These are phyloP conservation scores for Calycina herbarum DNA, from an alignment of 2,329 filamentous ascomycete species.

Conservation along the genomic window DNA sequence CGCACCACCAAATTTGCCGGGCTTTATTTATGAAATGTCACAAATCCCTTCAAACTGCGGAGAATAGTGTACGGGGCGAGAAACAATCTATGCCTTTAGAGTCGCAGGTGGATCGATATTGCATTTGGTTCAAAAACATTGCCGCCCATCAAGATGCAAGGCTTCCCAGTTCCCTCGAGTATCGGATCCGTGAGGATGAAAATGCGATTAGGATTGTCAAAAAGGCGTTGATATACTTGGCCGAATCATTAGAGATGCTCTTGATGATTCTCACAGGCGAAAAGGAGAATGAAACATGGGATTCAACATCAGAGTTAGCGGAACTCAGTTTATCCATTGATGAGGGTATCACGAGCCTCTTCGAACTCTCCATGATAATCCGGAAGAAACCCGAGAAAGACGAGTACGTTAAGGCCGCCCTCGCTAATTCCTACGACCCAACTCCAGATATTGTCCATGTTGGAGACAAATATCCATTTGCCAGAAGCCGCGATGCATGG, in stretches of 20 bases:
- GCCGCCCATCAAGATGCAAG: slow-evolving; percentile 10
- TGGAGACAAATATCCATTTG: slow-evolving; percentile 13
- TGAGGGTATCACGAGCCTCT: slow-evolving; percentile 12
- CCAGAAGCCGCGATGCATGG: slow-evolving; percentile 5
- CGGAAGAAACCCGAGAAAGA: slow-evolving; percentile 10
- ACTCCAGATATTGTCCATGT: slow-evolving; percentile 14
- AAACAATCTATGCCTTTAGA: background rate
- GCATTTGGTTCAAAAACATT: slow-evolving; percentile 15
- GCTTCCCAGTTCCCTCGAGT: slow-evolving; percentile 14
- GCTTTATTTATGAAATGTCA: background rate
- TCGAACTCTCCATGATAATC: slow-evolving; percentile 16
- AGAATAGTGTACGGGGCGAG: too few species aligned
- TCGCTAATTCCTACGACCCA: slow-evolving; percentile 1
- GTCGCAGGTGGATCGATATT: background rate
- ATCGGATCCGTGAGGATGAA: slow-evolving; percentile 8
- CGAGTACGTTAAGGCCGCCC: slow-evolving; percentile 14
- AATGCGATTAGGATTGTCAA: slow-evolving; percentile 7
- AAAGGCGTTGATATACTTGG: slow-evolving; percentile 3
- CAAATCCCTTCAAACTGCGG: background rate
- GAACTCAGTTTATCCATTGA: slow-evolving; percentile 7
- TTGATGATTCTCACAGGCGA: slow-evolving; percentile 9
- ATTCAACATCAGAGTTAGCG: slow-evolving; percentile 9
- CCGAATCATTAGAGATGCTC: slow-evolving; percentile 6
- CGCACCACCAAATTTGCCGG: background rate
- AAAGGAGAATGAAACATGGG: slow-evolving; percentile 11